Evolutionary conservation across 176 grass and related monocot species (phyloP).

Genomic region (Urochloa ruziziensis): DNA sequence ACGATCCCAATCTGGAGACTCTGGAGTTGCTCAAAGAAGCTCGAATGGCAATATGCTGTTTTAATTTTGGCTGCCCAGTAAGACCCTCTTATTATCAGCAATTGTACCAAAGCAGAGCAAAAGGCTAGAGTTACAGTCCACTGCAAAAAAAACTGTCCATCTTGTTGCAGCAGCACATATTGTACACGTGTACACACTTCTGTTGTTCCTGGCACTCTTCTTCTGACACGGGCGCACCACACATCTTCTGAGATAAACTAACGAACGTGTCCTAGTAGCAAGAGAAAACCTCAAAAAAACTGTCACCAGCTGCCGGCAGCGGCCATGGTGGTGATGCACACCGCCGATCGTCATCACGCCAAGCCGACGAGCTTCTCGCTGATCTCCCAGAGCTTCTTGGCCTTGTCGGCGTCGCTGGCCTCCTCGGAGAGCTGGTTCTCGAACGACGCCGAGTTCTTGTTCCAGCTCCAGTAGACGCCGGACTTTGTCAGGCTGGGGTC

Average conservation of each 20-base stretch:
- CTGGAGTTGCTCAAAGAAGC: not conserved
- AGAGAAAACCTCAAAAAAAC: too few species aligned
- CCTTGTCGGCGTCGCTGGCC: slow-evolving; percentile 84
- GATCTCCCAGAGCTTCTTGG: slow-evolving; percentile 83
- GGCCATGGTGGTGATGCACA: not conserved
- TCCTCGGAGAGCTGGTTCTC: slow-evolving; percentile 97
- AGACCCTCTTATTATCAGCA: slow-evolving; percentile 15
- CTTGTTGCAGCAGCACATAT: not conserved
- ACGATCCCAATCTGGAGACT: too few species aligned
- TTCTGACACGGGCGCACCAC: not conserved
- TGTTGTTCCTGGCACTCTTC: not conserved
- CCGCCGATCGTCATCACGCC: slow-evolving; percentile 1
- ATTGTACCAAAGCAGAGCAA: slow-evolving; percentile 16
- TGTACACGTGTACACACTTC: slow-evolving; percentile 13
- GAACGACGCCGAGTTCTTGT: slow-evolving; percentile 90
- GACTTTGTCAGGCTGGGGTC: slow-evolving; percentile 93
- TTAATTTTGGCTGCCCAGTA: not conserved
- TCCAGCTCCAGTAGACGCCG: slow-evolving; percentile 99
- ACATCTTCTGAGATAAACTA: not conserved
- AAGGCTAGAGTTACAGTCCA: slow-evolving; percentile 33
- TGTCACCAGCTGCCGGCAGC: not conserved
- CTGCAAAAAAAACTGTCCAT: slow-evolving; percentile 17
- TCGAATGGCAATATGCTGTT: not conserved
- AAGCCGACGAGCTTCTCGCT: slow-evolving; percentile 92
- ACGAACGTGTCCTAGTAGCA: not conserved